Conservation (phyloP, 495 filamentous ascomycete species). For the Penicillium atrosanguineum region DNA sequence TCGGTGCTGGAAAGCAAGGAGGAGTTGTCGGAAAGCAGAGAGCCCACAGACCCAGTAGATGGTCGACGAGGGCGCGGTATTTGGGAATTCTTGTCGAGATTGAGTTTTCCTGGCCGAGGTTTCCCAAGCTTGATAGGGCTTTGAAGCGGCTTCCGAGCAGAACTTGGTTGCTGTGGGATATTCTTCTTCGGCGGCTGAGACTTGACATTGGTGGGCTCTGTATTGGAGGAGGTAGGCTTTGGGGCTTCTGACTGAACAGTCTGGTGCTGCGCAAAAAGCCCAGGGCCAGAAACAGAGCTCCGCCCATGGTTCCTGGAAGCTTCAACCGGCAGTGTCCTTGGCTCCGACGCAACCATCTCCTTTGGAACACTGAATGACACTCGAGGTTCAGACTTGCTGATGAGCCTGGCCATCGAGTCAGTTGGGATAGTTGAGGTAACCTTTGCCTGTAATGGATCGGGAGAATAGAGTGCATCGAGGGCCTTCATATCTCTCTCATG, state of each 20-base stretch:
- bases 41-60: slow-evolving; percentile 36
- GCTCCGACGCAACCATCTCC: not conserved
- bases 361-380: not conserved
- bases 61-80: slow-evolving; percentile 25
- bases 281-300: not conserved
- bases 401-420: not conserved
- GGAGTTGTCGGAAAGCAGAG: slow-evolving; percentile 34
- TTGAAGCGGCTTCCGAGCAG: slow-evolving; percentile 32
- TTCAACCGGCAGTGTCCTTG: not conserved
- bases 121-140: slow-evolving; percentile 44
- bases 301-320: not conserved
- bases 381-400: not conserved
- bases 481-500: not conserved
- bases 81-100: slow-evolving; percentile 21
- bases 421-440: not conserved
- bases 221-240: not conserved
- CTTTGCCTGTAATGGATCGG: too few relatives aligned
- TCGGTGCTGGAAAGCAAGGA: slow-evolving; percentile 37
- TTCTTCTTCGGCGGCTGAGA: not conserved
- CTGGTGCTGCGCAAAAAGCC: not conserved
- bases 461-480: not conserved
- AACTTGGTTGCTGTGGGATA: not conserved
- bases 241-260: not conserved
- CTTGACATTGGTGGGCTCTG: not conserved
- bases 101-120: slow-evolving; percentile 22